Conservation (phyloP, 2,329 filamentous ascomycete genomes). For the Verticillium isaacii region DNA sequence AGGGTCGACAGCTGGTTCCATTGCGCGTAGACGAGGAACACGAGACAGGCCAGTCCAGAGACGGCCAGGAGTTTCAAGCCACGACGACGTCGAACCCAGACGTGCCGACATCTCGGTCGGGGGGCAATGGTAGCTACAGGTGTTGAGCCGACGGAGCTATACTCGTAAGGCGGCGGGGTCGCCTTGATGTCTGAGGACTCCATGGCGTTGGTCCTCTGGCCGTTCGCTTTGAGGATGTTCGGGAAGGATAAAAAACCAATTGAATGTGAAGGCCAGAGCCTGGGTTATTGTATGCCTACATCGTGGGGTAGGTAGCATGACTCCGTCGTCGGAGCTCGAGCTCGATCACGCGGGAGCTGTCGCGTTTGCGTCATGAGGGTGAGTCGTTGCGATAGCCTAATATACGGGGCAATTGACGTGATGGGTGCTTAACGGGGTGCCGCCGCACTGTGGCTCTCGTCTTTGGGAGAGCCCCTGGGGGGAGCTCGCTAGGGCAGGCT, state of each 20-base stretch:
- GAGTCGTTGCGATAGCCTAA: not conserved
- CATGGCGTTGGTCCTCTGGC: not conserved
- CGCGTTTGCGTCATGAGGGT: not conserved
- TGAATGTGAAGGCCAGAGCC: not conserved
- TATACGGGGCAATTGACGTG: not conserved
- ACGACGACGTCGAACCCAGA: constrained; percentile 6
- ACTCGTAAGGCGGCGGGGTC: not conserved
- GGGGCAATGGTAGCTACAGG: not conserved
- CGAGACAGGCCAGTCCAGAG: constrained; percentile 40
- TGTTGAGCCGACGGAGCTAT: not conserved
- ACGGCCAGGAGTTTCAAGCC: constrained; percentile 28
- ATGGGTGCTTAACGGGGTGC: not conserved
- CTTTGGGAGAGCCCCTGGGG: too few species aligned
- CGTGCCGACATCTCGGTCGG: not conserved
- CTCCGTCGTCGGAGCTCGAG: not conserved
- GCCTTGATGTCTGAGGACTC: not conserved
- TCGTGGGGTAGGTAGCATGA: not conserved
- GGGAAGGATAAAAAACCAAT: not conserved
- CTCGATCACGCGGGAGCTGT: not conserved
- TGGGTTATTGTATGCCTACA: not conserved
- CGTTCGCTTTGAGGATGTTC: not conserved
- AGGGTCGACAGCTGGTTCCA: constrained; percentile 33
- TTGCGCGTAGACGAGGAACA: constrained; percentile 45
- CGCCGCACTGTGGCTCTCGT: not conserved
- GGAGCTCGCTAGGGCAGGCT: too few species aligned